phyloP scores from a whole-genome alignment of 2,329 filamentous ascomycete species.

The Pezicula rhizophila region DNA sequence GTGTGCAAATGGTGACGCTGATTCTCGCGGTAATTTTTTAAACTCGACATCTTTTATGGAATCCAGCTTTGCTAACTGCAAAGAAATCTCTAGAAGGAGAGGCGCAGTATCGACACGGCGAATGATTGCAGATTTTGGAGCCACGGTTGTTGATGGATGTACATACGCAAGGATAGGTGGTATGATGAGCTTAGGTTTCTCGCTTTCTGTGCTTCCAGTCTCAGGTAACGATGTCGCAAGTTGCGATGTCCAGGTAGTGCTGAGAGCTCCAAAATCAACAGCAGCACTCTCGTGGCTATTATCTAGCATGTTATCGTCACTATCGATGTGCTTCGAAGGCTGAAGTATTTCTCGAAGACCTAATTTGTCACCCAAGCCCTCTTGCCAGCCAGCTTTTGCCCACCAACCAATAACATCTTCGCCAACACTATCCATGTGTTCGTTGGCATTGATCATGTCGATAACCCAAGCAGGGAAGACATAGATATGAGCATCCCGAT shows the following conservation, averaged over 20 bases:
- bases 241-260: slow-evolving; percentile 25
- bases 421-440: slow-evolving; percentile 77
- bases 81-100: slow-evolving; percentile 72
- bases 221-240: slow-evolving; percentile 3
- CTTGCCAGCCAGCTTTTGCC: slow-evolving; percentile 91
- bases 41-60: slow-evolving; percentile 56
- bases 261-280: slow-evolving; percentile 22
- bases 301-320: slow-evolving; percentile 25
- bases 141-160: slow-evolving; percentile 48
- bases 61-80: slow-evolving; percentile 81
- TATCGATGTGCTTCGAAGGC: slow-evolving; percentile 33
- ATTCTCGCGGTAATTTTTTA: slow-evolving; percentile 25
- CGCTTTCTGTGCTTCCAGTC: slow-evolving; percentile 9
- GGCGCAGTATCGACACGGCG: slow-evolving; percentile 84
- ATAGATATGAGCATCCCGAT: slow-evolving; percentile 91
- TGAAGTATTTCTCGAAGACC: slow-evolving; percentile 62
- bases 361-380: slow-evolving; percentile 72
- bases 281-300: slow-evolving; percentile 22
- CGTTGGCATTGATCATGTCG: slow-evolving; percentile 73
- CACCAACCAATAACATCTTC: slow-evolving; percentile 94
- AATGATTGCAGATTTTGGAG: slow-evolving; percentile 54
- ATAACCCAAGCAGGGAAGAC: slow-evolving; percentile 89
- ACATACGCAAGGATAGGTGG: slow-evolving; percentile 79
- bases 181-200: slow-evolving; percentile 37
- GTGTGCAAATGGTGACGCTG: slow-evolving; percentile 70